A percentile compares a stretch with the other conserved stretches of the same genome.
These are phyloP conservation scores for Ceratocystis smalleyi DNA, from an alignment of 2,329 filamentous ascomycete species.

Conservation along the genomic window DNA sequence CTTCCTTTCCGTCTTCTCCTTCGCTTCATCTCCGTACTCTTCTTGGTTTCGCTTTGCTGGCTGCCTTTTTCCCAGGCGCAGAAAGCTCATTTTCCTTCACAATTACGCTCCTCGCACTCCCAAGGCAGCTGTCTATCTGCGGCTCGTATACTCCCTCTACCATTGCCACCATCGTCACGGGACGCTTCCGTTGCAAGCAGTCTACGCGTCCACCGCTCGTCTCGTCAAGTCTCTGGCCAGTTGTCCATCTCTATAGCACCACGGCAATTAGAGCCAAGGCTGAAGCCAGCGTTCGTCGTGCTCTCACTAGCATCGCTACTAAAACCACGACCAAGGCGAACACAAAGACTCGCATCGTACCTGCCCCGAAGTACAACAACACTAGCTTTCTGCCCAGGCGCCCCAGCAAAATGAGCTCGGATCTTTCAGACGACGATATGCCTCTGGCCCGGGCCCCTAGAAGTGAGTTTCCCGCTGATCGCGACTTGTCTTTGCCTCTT, in stretches of 20 bases:
- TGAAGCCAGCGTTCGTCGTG: not conserved
- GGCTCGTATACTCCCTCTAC: not conserved
- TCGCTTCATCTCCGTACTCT: conserved; percentile 23
- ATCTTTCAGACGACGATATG: conserved; percentile 60
- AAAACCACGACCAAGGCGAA: not conserved
- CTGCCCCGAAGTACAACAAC: not conserved
- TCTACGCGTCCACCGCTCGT: not conserved
- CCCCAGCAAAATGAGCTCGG: conserved; percentile 18
- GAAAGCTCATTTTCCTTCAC: not conserved
- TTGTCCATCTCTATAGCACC: not conserved
- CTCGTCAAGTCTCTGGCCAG: not conserved
- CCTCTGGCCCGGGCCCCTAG: conserved; percentile 46
- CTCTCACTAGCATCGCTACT: no score
- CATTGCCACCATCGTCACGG: not conserved
- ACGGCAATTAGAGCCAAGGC: not conserved
- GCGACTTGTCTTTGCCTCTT: not conserved
- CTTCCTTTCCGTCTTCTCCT: not conserved
- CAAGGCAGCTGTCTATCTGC: not conserved
- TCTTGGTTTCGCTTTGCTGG: conserved; percentile 22
- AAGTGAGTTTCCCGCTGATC: conserved; percentile 38
- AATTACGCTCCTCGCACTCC: not conserved
- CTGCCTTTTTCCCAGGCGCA: conserved; percentile 17
- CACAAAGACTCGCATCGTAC: not conserved
- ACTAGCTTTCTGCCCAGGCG: conserved; percentile 13
- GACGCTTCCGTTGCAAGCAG: no score